Conservation (phyloP, 306 rosid species). For the Trifolium fragiferum region DNA sequence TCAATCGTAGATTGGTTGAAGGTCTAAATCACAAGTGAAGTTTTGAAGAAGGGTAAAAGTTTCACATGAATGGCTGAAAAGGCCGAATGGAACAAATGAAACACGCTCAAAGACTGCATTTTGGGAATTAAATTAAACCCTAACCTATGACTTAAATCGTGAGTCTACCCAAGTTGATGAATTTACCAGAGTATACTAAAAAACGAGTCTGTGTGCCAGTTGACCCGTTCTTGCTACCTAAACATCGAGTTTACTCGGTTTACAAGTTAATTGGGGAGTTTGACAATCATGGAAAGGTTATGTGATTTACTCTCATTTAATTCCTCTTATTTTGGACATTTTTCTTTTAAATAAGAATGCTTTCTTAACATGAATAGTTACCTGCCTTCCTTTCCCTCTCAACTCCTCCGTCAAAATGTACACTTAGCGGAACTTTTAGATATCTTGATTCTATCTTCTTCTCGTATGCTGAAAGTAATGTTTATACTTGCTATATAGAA, state of each 20-base stretch:
- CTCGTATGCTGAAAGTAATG: neutral
- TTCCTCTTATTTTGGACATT: neutral
- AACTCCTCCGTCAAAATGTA: neutral
- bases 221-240: conserved; percentile 6
- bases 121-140: neutral
- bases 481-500: neutral
- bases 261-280: neutral
- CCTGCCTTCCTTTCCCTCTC: neutral
- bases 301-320: neutral
- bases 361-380: neutral
- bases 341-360: neutral
- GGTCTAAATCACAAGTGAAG: neutral
- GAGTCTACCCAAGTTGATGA: neutral
- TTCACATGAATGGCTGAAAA: neutral
- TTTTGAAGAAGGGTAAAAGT: neutral
- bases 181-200: neutral
- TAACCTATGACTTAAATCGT: neutral
- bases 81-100: conserved; percentile 3
- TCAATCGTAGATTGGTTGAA: neutral
- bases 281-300: neutral
- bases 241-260: neutral
- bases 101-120: neutral
- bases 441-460: neutral
- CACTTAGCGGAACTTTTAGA: neutral
- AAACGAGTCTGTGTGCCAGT: neutral